Evolutionary conservation across 129 eudicot species (phyloP).

Genomic region (Chrysanthemum lavandulifolium): DNA sequence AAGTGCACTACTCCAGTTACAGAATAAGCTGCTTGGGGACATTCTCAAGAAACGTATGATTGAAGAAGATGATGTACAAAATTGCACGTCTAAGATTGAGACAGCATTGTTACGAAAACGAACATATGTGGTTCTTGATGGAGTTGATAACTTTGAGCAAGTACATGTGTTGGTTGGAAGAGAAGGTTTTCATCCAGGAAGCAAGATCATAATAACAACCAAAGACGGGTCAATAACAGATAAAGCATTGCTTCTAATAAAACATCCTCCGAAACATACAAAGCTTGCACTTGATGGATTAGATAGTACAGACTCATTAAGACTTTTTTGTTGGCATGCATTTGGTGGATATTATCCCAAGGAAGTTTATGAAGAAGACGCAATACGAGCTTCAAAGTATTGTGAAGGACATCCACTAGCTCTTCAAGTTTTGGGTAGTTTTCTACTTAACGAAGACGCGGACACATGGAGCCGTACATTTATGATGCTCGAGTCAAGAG

Average conservation of each 20-base stretch:
- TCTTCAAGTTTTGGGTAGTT: slow-evolving; percentile 9
- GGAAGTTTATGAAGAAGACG: slow-evolving; percentile 4
- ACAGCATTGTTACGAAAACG: not conserved
- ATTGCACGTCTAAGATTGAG: not conserved
- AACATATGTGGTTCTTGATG: slow-evolving; percentile 15
- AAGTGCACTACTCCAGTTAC: not conserved
- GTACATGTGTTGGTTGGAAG: not conserved
- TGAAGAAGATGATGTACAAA: not conserved
- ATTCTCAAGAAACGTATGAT: not conserved
- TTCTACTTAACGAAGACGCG: not conserved
- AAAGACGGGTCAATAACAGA: slow-evolving; percentile 2
- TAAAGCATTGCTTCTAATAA: not conserved
- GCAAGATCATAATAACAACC: too few relatives aligned
- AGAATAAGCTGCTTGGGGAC: not conserved
- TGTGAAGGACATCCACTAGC: slow-evolving; percentile 20
- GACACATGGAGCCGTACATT: not conserved
- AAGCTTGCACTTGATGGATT: not conserved
- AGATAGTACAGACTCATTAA: not conserved
- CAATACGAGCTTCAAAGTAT: not conserved
- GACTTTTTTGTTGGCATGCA: slow-evolving; percentile 20
- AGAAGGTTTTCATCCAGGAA: slow-evolving; percentile 3
- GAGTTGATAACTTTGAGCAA: not conserved
- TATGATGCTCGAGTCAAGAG: not conserved
- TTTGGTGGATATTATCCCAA: not conserved
- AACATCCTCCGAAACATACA: not conserved